These are phyloP conservation scores for Saitozyma podzolica DNA, from an alignment of 768 basidiomycete genomes.

Conservation along the genomic window DNA sequence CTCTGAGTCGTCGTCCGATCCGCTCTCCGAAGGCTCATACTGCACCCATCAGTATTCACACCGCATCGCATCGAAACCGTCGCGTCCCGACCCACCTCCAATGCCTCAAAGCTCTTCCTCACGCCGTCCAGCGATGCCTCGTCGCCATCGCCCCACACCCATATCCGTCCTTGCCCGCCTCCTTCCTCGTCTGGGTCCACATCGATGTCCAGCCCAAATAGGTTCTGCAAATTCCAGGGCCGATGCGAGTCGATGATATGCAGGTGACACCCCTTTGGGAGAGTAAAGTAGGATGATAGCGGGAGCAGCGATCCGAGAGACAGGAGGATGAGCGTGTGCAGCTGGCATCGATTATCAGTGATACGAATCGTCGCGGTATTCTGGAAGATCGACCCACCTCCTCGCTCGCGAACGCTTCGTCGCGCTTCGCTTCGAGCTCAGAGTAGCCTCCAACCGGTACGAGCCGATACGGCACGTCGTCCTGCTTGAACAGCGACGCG, in stretches of 20 bases:
- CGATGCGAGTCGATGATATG: constrained; percentile 95
- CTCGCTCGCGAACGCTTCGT: constrained; percentile 65
- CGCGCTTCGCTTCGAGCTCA: constrained; percentile 67
- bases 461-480: constrained; percentile 86
- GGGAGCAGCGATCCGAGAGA: constrained; percentile 91
- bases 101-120: constrained; percentile 76
- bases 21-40: constrained; percentile 72
- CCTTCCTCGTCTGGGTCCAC: constrained; percentile 24
- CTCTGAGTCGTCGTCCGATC: constrained; percentile 57
- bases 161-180: constrained; percentile 58
- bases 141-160: constrained; percentile 91
- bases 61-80: not conserved
- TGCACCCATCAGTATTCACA: constrained; percentile 45
- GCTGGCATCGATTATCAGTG: constrained; percentile 24
- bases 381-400: constrained; percentile 59
- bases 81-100: constrained; percentile 61
- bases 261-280: constrained; percentile 61
- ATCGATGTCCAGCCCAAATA: constrained; percentile 61
- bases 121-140: constrained; percentile 70
- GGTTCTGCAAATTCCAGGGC: constrained; percentile 81
- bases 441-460: constrained; percentile 84
- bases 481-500: constrained; percentile 82
- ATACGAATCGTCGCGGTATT: not conserved
- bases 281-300: constrained; percentile 61
- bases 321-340: constrained; percentile 81